phyloP scores from a whole-genome alignment of 179 eudicot species.

The Beta macrorhiza region DNA sequence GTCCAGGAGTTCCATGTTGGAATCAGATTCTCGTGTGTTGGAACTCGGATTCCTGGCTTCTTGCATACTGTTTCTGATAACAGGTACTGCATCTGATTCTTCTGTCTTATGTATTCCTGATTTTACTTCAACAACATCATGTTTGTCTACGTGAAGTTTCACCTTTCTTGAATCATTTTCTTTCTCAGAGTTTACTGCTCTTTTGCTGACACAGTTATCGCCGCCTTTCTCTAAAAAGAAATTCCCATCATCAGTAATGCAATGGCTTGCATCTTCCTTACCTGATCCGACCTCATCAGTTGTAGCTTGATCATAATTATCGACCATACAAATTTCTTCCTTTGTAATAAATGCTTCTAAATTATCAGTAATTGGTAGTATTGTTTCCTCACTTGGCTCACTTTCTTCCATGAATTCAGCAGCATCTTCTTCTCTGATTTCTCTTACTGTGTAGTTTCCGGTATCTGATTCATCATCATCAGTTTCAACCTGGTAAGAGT shows the following conservation, averaged over 20 bases:
- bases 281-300: conserved; percentile 8
- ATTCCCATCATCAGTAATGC: neutral
- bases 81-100: conserved; percentile 14
- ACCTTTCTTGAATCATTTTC: conserved; percentile 22
- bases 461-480: conserved; percentile 17
- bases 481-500: conserved; percentile 15
- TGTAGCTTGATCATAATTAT: neutral
- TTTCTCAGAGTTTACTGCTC: conserved; percentile 21
- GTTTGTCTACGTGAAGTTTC: conserved; percentile 17
- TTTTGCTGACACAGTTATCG: neutral
- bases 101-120: conserved; percentile 24
- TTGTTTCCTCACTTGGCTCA: conserved; percentile 11
- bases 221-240: neutral
- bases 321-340: neutral
- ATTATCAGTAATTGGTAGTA: neutral
- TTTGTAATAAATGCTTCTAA: neutral
- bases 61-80: neutral
- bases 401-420: conserved; percentile 2
- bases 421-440: neutral
- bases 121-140: conserved; percentile 14
- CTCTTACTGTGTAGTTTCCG: conserved; percentile 11
- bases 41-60: neutral
- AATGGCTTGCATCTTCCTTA: conserved; percentile 6
- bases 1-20: conserved; percentile 28
- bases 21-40: neutral